Evolutionary conservation across 306 rosid species (phyloP).

Genomic region (Chamaecrista fasciculata): DNA sequence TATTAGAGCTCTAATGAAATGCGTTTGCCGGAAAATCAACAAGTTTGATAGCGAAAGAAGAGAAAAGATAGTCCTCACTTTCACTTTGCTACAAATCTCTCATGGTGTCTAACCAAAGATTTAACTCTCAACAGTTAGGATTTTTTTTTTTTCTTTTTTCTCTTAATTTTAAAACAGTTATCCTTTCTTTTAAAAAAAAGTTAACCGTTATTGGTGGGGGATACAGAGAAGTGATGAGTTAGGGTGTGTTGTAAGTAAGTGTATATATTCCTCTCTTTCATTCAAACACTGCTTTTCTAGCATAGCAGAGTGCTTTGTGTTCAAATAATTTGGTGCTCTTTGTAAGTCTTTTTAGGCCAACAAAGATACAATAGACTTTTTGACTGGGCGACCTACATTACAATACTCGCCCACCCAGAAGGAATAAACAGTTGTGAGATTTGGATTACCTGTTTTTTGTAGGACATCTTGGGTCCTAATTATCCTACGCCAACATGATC

Average conservation of each 20-base stretch:
- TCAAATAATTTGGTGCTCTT: constrained; percentile 81
- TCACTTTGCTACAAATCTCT: constrained; percentile 56
- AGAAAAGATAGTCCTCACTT: constrained; percentile 46
- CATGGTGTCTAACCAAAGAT: constrained; percentile 39
- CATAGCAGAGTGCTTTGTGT: constrained; percentile 65
- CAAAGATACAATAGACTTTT: constrained; percentile 84
- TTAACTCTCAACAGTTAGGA: constrained; percentile 27
- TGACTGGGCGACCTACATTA: constrained; percentile 50
- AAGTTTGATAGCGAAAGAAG: constrained; percentile 45
- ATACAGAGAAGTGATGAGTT: constrained; percentile 36
- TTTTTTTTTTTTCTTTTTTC: constrained; percentile 22
- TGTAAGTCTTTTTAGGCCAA: constrained; percentile 98
- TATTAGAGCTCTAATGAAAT: constrained; percentile 44
- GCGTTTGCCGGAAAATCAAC: constrained; percentile 39
- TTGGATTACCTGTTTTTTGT: constrained; percentile 45
- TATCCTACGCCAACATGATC: not conserved
- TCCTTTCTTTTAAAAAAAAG: constrained; percentile 35
- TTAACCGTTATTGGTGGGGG: constrained; percentile 52
- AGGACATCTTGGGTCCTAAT: constrained; percentile 28
- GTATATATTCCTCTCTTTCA: constrained; percentile 55
- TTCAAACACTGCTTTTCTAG: constrained; percentile 94
- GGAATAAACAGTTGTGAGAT: constrained; percentile 38
- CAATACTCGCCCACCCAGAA: constrained; percentile 17
- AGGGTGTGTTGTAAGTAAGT: constrained; percentile 51
- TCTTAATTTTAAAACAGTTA: not conserved